These are phyloP conservation scores for Beta vulgaris DNA, from an alignment of 148 eudicot genomes.

Conservation along the genomic window DNA sequence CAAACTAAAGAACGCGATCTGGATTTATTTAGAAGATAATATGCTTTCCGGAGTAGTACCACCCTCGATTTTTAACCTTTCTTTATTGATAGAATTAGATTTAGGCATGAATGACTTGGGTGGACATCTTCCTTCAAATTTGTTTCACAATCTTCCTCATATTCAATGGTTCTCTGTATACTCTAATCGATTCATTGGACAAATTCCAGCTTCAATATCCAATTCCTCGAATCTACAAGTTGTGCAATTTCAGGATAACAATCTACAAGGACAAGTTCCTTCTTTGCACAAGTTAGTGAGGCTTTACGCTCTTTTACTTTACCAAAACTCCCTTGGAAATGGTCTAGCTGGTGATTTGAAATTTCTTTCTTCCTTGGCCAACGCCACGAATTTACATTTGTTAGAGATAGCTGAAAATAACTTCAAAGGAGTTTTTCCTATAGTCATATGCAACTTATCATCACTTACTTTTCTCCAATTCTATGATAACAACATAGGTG, in stretches of 20 bases:
- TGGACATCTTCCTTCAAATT: slow-evolving; percentile 22
- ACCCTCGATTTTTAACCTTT: slow-evolving; percentile 19
- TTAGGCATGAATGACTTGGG: slow-evolving; percentile 9
- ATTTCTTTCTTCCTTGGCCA: slow-evolving; percentile 31
- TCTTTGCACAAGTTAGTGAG: not conserved
- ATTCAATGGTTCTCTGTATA: not conserved
- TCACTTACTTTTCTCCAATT: slow-evolving; percentile 17
- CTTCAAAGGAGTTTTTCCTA: slow-evolving; percentile 35
- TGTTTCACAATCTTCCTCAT: slow-evolving; percentile 5
- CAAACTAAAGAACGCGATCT: slow-evolving; percentile 14
- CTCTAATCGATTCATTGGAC: slow-evolving; percentile 9
- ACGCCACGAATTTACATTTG: slow-evolving; percentile 3
- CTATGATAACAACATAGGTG: slow-evolving; percentile 8
- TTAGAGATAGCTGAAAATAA: slow-evolving; percentile 13
- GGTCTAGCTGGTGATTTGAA: slow-evolving; percentile 24
- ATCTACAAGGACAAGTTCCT: slow-evolving; percentile 27
- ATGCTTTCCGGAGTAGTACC: slow-evolving; percentile 24
- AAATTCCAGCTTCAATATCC: slow-evolving; percentile 19
- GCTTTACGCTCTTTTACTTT: too few species aligned
- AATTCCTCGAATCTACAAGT: slow-evolving; percentile 6
- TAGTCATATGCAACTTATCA: slow-evolving; percentile 34
- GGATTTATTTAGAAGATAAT: not conserved
- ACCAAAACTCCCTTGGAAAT: slow-evolving; percentile 31
- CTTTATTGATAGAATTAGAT: not conserved
- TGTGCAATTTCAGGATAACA: not conserved